These are phyloP conservation scores for Acanthamoeba royreba DNA, from an alignment of 208 protist species.

Conservation along the genomic window DNA sequence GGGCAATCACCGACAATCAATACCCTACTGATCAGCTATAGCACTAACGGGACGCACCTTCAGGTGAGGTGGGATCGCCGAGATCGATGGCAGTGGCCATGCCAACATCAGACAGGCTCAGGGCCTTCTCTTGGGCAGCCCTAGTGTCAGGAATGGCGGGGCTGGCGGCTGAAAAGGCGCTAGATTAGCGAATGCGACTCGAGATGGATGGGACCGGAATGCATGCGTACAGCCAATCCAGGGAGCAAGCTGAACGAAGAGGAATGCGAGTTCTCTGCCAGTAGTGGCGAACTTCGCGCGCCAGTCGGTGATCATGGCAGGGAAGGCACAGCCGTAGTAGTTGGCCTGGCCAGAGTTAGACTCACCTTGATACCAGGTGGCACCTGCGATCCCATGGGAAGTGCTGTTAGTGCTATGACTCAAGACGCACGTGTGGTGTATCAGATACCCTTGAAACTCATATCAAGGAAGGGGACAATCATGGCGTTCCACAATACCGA, in stretches of 20 bases:
- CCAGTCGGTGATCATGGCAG: slow-evolving; percentile 55
- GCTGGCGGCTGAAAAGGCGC: not conserved
- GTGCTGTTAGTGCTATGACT: too few species aligned
- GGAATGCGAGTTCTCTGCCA: not conserved
- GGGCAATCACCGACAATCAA: too few species aligned
- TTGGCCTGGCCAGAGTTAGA: not conserved
- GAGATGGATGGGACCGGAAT: not conserved
- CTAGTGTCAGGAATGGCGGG: not conserved
- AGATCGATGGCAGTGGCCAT: slow-evolving; percentile 29
- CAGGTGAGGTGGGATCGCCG: not conserved
- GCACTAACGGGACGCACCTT: not conserved
- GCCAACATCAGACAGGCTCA: not conserved
- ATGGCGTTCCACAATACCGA: slow-evolving; percentile 47
- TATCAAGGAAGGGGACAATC: slow-evolving; percentile 20
- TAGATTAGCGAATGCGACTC: not conserved
- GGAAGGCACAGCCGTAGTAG: slow-evolving; percentile 46
- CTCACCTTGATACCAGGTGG: slow-evolving; percentile 48
- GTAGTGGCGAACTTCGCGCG: not conserved
- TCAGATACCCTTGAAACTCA: not conserved
- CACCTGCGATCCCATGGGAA: not conserved
- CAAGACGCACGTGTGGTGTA: not conserved
- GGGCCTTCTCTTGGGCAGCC: not conserved
- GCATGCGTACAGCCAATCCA: not conserved
- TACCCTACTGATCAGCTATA: too few species aligned
- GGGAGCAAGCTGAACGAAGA: slow-evolving; percentile 36